Conservation (phyloP, 2,329 filamentous ascomycete species). For the Phymatotrichopsis omnivora region DNA sequence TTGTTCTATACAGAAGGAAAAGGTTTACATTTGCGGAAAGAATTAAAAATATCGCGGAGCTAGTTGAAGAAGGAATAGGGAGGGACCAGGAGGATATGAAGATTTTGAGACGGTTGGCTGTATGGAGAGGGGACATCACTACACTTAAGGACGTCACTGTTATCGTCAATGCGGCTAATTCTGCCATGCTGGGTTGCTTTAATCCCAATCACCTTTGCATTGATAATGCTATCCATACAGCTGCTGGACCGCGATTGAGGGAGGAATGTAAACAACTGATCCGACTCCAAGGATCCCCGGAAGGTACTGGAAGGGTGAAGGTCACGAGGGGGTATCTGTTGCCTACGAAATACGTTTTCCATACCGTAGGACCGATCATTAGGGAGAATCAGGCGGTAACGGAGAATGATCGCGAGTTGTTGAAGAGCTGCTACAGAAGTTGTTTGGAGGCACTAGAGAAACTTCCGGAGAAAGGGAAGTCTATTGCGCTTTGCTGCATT, state of each 20-base stretch:
- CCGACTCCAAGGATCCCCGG: constrained; percentile 25
- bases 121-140: constrained; percentile 36
- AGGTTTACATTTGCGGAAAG: constrained; percentile 20
- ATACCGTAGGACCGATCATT: constrained; percentile 35
- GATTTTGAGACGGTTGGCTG: too few relatives aligned
- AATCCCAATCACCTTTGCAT: constrained; percentile 34
- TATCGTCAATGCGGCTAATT: constrained; percentile 36
- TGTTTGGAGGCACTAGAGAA: constrained; percentile 32
- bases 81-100: background rate
- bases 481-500: constrained; percentile 34
- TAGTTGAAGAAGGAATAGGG: background rate
- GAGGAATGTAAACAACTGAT: constrained; percentile 33
- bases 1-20: constrained; percentile 24
- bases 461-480: constrained; percentile 31
- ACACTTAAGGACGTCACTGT: constrained; percentile 33
- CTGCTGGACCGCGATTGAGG: constrained; percentile 33
- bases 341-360: constrained; percentile 32
- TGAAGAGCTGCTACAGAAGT: constrained; percentile 33
- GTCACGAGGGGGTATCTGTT: constrained; percentile 32
- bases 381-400: too few relatives aligned
- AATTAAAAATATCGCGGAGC: constrained; percentile 12
- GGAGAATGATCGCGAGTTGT: constrained; percentile 27
- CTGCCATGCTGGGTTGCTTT: constrained; percentile 35
- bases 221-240: constrained; percentile 35
- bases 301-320: constrained; percentile 32